A percentile compares a stretch with the other conserved stretches of the same genome.
Evolutionary conservation across 2,329 filamentous ascomycete species (phyloP).

Genomic region (Byssoonygena ceratinophila): DNA sequence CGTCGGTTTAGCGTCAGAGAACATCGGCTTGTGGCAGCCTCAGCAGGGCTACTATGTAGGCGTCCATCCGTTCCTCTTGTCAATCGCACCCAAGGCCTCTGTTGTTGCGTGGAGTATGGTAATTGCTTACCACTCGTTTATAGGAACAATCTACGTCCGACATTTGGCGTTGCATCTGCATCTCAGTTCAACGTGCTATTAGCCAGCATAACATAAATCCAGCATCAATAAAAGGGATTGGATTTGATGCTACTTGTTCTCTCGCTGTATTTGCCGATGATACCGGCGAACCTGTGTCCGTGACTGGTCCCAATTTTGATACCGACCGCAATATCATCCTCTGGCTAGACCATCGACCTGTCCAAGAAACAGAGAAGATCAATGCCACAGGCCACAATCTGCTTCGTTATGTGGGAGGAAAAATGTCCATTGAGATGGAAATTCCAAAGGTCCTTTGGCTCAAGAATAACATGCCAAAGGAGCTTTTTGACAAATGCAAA

Average conservation of each 20-base stretch:
- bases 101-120: neutral
- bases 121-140: neutral
- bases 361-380: conserved; percentile 84
- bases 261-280: conserved; percentile 81
- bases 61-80: neutral
- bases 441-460: conserved; percentile 97
- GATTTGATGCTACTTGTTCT: conserved; percentile 98
- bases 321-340: conserved; percentile 91
- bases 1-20: conserved; percentile 57
- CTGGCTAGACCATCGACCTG: conserved; percentile 91
- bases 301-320: conserved; percentile 78
- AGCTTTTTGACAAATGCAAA: conserved; percentile 84
- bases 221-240: conserved; percentile 70
- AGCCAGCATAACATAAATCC: conserved; percentile 70
- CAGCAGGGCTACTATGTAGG: conserved; percentile 62
- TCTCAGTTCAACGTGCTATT: conserved; percentile 72
- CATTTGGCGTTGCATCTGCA: conserved; percentile 92
- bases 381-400: conserved; percentile 88
- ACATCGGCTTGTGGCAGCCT: conserved; percentile 72
- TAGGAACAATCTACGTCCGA: conserved; percentile 96
- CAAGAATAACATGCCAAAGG: conserved; percentile 93
- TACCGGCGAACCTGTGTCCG: conserved; percentile 80
- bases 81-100: neutral
- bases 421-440: conserved; percentile 99
- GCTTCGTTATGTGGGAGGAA: conserved; percentile 89